Base-by-base conservation (phyloP, 805 yeast species). In the Metschnikowia henanensis region DNA sequence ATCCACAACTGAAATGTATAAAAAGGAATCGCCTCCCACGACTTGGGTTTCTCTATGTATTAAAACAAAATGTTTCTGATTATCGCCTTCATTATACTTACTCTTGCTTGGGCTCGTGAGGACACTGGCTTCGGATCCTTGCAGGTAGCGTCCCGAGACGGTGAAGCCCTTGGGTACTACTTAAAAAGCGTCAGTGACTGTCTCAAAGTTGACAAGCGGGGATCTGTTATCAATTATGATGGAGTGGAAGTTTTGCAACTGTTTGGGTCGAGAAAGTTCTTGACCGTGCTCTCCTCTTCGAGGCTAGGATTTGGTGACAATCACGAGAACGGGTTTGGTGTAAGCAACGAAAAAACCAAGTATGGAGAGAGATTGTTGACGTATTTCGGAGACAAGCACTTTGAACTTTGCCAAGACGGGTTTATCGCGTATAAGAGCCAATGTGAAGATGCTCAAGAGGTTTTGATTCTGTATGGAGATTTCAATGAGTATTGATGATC, bases 111-210 rank as follows among this genome's bases (percentile, higher is more conserved):
- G 10, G 39, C 25, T 15, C 39, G 39, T 9, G 33, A 36, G 26
- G 43, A 39, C 17, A 34, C 34, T 2, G 43, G 37, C 3, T 34
- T 20, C 20, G 43, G 43, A 17, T n/a, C n/a, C 21, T 26, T 39
- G 9, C 23, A 34, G 15, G 15, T 34, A 1, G 1, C 19, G 7
- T 9, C 2, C 10, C 3, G 5, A 10, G 30, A 29, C 7, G n/a
- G 13, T 5, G 15, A n/a, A 5, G 4, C 6, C 1, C 16, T n/a
- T 12, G 18, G 12, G 6, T 15, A 13, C 3, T 7, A 25, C 25
- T 32, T 33, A 19, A 5, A 16, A 3, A 21, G 28, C 12, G 8
- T 20, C 6, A 28, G 28, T 1, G 43, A 32, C 12, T 9, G 3
- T 12, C 15, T 33, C 10, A 12, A 20, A 7, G 6, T 22, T 4